Evolutionary conservation across 495 filamentous ascomycete species (phyloP).

Genomic region (Lichina pygmaea): DNA sequence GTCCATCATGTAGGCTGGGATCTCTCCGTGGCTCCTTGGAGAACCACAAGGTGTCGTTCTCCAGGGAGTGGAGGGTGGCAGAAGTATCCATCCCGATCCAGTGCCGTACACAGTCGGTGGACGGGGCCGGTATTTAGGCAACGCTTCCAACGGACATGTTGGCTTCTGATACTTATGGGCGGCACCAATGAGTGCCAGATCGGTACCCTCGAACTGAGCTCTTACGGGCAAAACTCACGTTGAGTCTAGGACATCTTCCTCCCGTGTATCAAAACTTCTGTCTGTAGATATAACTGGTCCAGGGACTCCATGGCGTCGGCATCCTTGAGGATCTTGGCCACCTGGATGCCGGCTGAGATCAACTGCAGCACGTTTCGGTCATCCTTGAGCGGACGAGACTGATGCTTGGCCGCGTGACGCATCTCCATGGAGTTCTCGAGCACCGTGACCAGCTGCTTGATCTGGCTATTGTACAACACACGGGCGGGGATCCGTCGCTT

Average conservation of each 20-base stretch:
- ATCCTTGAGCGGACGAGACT: slow-evolving; percentile 62
- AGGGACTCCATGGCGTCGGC: slow-evolving; percentile 54
- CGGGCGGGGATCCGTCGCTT: slow-evolving; percentile 62
- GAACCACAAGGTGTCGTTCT: too few relatives aligned
- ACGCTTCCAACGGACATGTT: too few relatives aligned
- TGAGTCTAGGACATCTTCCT: slow-evolving; percentile 10
- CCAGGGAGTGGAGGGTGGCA: too few relatives aligned
- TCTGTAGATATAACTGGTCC: slow-evolving; percentile 41
- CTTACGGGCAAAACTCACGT: too few relatives aligned
- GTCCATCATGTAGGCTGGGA: too few relatives aligned
- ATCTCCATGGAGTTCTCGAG: slow-evolving; percentile 66
- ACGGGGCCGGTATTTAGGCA: too few relatives aligned
- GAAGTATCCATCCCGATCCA: too few relatives aligned
- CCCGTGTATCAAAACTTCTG: slow-evolving; percentile 49
- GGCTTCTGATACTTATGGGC: too few relatives aligned
- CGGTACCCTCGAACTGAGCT: too few relatives aligned
- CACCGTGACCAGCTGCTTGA: slow-evolving; percentile 65
- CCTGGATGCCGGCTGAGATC: slow-evolving; percentile 63
- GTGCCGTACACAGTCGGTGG: too few relatives aligned
- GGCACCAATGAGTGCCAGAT: too few relatives aligned
- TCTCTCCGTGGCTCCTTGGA: too few relatives aligned
- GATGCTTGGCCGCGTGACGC: slow-evolving; percentile 62
- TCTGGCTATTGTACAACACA: slow-evolving; percentile 67
- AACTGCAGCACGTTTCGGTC: slow-evolving; percentile 72
- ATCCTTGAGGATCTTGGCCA: slow-evolving; percentile 61